These are phyloP conservation scores for Pholiota molesta DNA, from an alignment of 768 basidiomycete species.

Conservation along the genomic window DNA sequence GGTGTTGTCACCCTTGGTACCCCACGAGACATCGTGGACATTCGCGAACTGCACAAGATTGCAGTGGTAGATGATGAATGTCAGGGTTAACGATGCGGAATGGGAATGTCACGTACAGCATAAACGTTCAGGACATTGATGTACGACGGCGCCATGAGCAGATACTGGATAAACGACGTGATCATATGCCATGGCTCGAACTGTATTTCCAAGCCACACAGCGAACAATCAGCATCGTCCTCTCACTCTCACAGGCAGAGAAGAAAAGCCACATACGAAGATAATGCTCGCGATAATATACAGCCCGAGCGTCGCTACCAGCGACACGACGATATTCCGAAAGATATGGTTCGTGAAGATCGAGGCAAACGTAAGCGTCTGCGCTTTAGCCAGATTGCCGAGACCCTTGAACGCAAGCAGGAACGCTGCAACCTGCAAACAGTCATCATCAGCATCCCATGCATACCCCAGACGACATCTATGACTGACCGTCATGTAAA, in stretches of 20 bases:
- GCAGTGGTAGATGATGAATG: no score
- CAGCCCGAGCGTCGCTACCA: constrained; percentile 87
- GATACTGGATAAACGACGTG: constrained; percentile 92
- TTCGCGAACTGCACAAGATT: constrained; percentile 65
- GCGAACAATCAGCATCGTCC: background rate
- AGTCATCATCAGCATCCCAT: background rate
- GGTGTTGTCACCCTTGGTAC: constrained; percentile 94
- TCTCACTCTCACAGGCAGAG: background rate
- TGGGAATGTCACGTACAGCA: constrained; percentile 47
- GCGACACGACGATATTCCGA: constrained; percentile 82
- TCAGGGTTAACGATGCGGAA: constrained; percentile 1
- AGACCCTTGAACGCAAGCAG: constrained; percentile 86
- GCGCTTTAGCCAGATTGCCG: constrained; percentile 50
- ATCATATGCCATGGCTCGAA: constrained; percentile 99
- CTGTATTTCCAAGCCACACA: constrained; percentile 36
- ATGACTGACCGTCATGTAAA: constrained; percentile 89
- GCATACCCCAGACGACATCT: constrained; percentile 1
- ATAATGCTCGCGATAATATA: constrained; percentile 84
- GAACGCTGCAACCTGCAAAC: constrained; percentile 68
- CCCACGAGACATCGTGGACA: constrained; percentile 93
- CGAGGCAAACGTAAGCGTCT: constrained; percentile 53
- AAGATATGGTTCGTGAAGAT: constrained; percentile 83
- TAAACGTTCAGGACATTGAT: constrained; percentile 94
- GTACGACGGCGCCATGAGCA: constrained; percentile 91
- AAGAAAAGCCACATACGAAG: constrained; percentile 62